Conservation (phyloP, 139 green algal genomes). For the Chlamydomonas sp. region DNA sequence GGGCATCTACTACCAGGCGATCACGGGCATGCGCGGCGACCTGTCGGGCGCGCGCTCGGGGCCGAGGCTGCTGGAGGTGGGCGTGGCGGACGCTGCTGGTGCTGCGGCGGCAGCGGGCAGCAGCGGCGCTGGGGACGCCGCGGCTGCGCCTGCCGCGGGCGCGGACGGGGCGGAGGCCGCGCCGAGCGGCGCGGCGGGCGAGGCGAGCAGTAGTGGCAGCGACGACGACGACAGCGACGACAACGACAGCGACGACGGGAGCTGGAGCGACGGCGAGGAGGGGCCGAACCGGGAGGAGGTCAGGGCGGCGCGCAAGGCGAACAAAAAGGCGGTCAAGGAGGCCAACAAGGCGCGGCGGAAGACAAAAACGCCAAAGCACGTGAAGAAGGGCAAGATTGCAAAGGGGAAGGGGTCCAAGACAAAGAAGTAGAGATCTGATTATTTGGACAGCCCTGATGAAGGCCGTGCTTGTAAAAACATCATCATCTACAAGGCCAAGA, state of each 20-base stretch:
- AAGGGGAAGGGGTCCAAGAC: conserved; percentile 46
- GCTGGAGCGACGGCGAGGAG: conserved; percentile 9
- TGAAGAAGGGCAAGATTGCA: conserved; percentile 77
- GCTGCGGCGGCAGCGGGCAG: neutral
- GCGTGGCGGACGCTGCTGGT: neutral
- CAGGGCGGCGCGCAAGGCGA: conserved; percentile 50
- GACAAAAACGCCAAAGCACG: conserved; percentile 85
- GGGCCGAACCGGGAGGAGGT: conserved; percentile 37
- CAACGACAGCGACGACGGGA: conserved; percentile 28
- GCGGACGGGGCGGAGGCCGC: neutral
- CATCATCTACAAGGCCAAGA: too few relatives aligned
- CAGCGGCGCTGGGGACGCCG: neutral
- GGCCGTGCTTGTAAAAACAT: too few relatives aligned
- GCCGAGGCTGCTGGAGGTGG: conserved; percentile 6
- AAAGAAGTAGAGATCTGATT: neutral
- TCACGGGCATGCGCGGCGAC: conserved; percentile 78
- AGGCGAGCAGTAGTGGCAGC: conserved; percentile 17
- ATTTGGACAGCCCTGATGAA: too few relatives aligned
- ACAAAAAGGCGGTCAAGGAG: conserved; percentile 85
- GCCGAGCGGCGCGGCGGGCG: neutral
- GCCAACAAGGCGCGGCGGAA: conserved; percentile 80
- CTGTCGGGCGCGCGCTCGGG: conserved; percentile 53
- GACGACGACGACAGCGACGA: conserved; percentile 28
- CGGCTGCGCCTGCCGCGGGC: neutral
- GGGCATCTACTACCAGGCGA: conserved; percentile 91